These are phyloP conservation scores for Corylus heterophylla DNA, from an alignment of 306 rosid genomes.

Conservation along the genomic window DNA sequence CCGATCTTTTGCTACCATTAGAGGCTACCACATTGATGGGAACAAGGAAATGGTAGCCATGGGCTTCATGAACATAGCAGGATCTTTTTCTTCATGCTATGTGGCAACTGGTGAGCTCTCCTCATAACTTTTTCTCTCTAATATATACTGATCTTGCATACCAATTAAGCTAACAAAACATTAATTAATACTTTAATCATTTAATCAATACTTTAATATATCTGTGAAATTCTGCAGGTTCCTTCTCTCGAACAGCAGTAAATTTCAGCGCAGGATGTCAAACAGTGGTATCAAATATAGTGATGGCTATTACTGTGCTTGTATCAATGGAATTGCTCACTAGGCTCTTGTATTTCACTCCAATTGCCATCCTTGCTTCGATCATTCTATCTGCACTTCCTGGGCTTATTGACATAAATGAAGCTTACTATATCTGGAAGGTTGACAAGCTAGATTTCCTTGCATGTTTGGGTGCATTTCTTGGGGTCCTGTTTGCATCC, in stretches of 20 bases:
- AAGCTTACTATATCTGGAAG: constrained; percentile 76
- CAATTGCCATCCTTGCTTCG: constrained; percentile 74
- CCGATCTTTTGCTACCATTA: constrained; percentile 79
- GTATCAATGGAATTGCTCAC: constrained; percentile 62
- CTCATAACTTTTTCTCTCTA: too few species aligned
- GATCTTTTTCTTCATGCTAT: constrained; percentile 86
- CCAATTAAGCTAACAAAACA: too few species aligned
- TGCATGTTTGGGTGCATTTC: constrained; percentile 63
- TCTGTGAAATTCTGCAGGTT: constrained; percentile 35
- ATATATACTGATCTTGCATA: too few species aligned
- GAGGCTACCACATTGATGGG: constrained; percentile 88
- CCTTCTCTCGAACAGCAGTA: constrained; percentile 59
- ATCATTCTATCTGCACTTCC: constrained; percentile 82
- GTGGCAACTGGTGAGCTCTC: constrained; percentile 70
- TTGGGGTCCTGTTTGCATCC: constrained; percentile 74
- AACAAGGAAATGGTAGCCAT: constrained; percentile 92
- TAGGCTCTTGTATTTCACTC: constrained; percentile 71
- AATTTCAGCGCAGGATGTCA: constrained; percentile 57
- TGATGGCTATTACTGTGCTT: constrained; percentile 60
- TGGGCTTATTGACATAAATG: constrained; percentile 58
- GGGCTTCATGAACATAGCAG: constrained; percentile 86
- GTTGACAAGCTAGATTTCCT: constrained; percentile 78
- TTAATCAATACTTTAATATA: too few species aligned
- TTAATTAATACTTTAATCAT: too few species aligned
- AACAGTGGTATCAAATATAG: constrained; percentile 55